A percentile compares a stretch with the other conserved stretches of the same genome.
These are phyloP conservation scores for Malus hybrid DNA, from an alignment of 331 rosid genomes.

Conservation along the genomic window DNA sequence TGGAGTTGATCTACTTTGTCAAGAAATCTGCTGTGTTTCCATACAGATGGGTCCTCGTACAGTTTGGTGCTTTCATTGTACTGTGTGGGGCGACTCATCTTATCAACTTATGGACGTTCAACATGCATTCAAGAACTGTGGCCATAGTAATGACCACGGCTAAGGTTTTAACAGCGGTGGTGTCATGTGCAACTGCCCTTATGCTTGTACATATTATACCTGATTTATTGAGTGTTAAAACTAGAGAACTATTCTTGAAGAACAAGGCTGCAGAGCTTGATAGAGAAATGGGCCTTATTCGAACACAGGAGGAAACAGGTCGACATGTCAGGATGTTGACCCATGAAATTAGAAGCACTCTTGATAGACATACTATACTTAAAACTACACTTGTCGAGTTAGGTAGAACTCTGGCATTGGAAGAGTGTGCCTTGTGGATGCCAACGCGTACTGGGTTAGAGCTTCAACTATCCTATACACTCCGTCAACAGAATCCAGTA, in stretches of 20 bases:
- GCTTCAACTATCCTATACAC: conserved; percentile 89
- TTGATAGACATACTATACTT: conserved; percentile 39
- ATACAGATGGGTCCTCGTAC: conserved; percentile 96
- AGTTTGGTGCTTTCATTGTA: conserved; percentile 97
- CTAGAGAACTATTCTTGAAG: conserved; percentile 80
- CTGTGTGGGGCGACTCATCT: conserved; percentile 96
- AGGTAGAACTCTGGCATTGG: too few species aligned
- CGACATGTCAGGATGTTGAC: conserved; percentile 65
- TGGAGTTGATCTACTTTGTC: conserved; percentile 89
- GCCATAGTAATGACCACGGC: conserved; percentile 83
- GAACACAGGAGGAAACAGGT: conserved; percentile 92
- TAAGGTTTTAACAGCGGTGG: conserved; percentile 85
- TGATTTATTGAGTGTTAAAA: conserved; percentile 86
- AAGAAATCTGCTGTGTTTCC: conserved; percentile 96
- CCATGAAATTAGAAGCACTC: too few species aligned
- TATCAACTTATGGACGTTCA: conserved; percentile 88
- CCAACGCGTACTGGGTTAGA: too few species aligned
- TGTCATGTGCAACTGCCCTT: conserved; percentile 89
- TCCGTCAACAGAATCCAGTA: conserved; percentile 33
- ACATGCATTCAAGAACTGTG: conserved; percentile 71
- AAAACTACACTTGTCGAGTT: conserved; percentile 33
- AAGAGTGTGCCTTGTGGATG: too few species aligned
- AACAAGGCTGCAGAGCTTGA: conserved; percentile 96
- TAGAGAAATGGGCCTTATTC: conserved; percentile 94
- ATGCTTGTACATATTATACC: conserved; percentile 98